Percentiles rank a stretch among this genome's conserved stretches.
phyloP scores from a whole-genome alignment of 495 filamentous ascomycete genomes.

The Monascus purpureus region DNA sequence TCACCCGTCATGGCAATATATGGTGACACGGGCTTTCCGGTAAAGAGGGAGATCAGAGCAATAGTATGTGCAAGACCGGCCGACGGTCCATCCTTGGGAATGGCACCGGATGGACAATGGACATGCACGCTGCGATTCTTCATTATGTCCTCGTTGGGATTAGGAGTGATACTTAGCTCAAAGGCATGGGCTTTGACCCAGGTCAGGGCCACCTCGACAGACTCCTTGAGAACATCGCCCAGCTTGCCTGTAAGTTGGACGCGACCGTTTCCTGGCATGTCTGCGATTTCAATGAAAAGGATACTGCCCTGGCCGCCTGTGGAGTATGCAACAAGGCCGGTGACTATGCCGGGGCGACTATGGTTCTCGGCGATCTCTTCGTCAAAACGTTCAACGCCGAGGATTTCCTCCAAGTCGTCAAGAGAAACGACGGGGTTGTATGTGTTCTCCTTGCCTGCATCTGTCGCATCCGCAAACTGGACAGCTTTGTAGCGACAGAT shows the following conservation, averaged over 20 bases:
- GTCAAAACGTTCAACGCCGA: conserved; percentile 89
- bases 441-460: conserved; percentile 47
- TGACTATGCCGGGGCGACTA: conserved; percentile 84
- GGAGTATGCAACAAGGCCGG: conserved; percentile 91
- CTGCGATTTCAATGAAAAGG: conserved; percentile 93
- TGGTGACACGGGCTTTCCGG: conserved; percentile 74
- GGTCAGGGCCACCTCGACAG: conserved; percentile 84
- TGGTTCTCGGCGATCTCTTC: conserved; percentile 89
- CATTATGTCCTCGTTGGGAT: conserved; percentile 86
- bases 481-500: conserved; percentile 94
- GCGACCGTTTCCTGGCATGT: conserved; percentile 87
- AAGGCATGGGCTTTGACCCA: conserved; percentile 97
- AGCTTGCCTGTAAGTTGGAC: conserved; percentile 97
- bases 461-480: conserved; percentile 79
- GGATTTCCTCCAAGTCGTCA: conserved; percentile 73
- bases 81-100: conserved; percentile 83
- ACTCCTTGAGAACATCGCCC: conserved; percentile 96
- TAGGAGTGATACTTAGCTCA: conserved; percentile 69
- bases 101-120: conserved; percentile 88
- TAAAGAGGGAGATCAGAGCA: conserved; percentile 83
- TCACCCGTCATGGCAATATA: conserved; percentile 97
- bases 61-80: conserved; percentile 91
- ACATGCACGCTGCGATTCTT: conserved; percentile 89
- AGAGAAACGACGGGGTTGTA: conserved; percentile 65
- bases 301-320: conserved; percentile 90